Conservation (phyloP, 1,139 yeast genomes). For the Blastobotrys arbuscula region DNA sequence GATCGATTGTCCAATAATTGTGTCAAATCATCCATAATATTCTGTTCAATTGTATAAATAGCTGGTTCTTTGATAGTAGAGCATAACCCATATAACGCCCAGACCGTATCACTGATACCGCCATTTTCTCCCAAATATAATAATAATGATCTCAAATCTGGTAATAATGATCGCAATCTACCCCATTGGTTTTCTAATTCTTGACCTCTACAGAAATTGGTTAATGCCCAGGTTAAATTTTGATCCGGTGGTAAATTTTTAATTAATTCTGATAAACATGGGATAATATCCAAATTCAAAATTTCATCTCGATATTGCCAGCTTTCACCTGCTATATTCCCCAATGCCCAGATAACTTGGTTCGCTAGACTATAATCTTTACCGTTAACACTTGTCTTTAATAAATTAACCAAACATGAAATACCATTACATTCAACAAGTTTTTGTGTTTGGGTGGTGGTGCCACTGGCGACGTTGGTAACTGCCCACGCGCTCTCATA, state of each 20-base stretch:
- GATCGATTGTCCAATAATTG: conserved; percentile 2
- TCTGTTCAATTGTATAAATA: background rate
- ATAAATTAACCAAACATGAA: background rate
- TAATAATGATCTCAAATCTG: conserved; percentile 3
- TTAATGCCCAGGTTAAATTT: conserved; percentile 12
- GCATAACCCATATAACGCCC: conserved; percentile 9
- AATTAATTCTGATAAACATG: background rate
- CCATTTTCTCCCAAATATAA: background rate
- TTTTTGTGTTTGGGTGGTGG: conserved; percentile 5
- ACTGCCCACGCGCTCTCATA: conserved; percentile 10
- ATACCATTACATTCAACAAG: conserved; percentile 8
- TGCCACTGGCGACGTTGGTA: conserved; percentile 10
- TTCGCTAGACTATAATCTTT: conserved; percentile 3
- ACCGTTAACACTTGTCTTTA: background rate
- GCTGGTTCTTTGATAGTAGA: conserved; percentile 6
- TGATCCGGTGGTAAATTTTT: conserved; percentile 6
- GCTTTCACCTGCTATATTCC: conserved; percentile 10
- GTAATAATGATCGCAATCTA: background rate
- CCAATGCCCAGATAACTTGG: conserved; percentile 12
- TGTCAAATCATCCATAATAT: background rate
- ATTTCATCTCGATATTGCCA: conserved; percentile 9
- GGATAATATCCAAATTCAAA: background rate
- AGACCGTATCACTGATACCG: conserved; percentile 8
- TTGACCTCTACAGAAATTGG: conserved; percentile 9
- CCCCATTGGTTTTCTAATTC: conserved; percentile 7